These are phyloP conservation scores for Leccinum griseonigrum DNA, from an alignment of 1,284 basidiomycete genomes.

Conservation along the genomic window DNA sequence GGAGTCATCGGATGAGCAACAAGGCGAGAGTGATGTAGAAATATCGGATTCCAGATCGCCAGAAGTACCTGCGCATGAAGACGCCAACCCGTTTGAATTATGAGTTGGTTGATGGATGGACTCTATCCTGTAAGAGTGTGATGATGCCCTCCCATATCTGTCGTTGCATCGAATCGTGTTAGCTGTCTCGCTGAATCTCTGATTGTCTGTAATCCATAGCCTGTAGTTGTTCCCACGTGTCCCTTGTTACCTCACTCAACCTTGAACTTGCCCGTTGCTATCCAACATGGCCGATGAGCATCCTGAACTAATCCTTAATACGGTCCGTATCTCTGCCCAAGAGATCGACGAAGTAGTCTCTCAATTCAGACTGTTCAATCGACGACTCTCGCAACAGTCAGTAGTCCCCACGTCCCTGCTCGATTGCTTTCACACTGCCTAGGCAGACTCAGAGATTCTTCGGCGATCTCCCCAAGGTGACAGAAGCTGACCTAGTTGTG, in stretches of 20 bases:
- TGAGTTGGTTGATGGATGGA: conserved; percentile 1
- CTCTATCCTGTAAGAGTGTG: conserved; percentile 26
- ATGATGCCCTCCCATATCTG: conserved; percentile 23
- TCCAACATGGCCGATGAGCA: conserved; percentile 26
- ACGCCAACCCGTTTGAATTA: conserved; percentile 59
- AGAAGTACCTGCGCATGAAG: conserved; percentile 36
- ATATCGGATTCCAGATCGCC: conserved; percentile 31
- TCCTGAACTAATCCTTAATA: conserved; percentile 5
- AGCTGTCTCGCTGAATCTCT: conserved; percentile 33
- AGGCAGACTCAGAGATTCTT: conserved; percentile 38
- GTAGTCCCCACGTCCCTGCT: conserved; percentile 1
- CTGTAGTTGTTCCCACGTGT: conserved; percentile 30
- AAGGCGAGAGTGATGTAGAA: conserved; percentile 27
- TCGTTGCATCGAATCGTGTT: conserved; percentile 24
- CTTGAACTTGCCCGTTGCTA: neutral
- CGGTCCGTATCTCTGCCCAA: conserved; percentile 20
- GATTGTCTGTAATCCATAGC: conserved; percentile 28
- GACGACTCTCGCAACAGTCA: conserved; percentile 27
- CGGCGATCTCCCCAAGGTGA: conserved; percentile 40
- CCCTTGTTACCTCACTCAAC: neutral
- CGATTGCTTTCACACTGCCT: conserved; percentile 12
- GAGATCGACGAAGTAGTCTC: conserved; percentile 34
- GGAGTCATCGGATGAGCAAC: conserved; percentile 44
- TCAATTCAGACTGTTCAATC: conserved; percentile 31
- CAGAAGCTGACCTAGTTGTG: conserved; percentile 39